phyloP scores from a whole-genome alignment of 2,329 filamentous ascomycete genomes.

The Cordyceps cateniannulata region DNA sequence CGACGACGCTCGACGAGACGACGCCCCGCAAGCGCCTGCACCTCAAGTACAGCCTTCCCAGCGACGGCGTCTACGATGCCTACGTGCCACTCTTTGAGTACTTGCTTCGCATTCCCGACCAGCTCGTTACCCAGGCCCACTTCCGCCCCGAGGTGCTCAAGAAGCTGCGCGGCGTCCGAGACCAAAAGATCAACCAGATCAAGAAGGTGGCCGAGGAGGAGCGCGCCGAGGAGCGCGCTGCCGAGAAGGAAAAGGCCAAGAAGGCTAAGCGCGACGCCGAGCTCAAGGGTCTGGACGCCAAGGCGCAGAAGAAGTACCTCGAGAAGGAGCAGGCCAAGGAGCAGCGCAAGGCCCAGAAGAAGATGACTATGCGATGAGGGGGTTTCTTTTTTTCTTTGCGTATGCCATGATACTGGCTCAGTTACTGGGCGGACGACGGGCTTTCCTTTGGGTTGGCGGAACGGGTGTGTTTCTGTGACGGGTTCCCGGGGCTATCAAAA shows the following conservation, averaged over 20 bases:
- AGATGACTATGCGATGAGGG: slow-evolving; percentile 39
- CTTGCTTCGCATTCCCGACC: slow-evolving; percentile 80
- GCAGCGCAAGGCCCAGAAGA: slow-evolving; percentile 48
- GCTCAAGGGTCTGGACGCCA: slow-evolving; percentile 68
- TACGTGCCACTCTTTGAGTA: slow-evolving; percentile 72
- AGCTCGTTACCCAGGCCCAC: slow-evolving; percentile 67
- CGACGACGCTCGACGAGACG: slow-evolving; percentile 77
- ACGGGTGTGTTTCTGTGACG: neutral
- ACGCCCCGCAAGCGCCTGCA: slow-evolving; percentile 79
- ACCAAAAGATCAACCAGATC: slow-evolving; percentile 73
- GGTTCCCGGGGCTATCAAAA: neutral
- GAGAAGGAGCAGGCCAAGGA: slow-evolving; percentile 77
- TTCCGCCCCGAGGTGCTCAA: slow-evolving; percentile 87
- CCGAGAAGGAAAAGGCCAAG: slow-evolving; percentile 67
- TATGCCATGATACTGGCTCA: neutral
- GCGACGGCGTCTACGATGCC: slow-evolving; percentile 53
- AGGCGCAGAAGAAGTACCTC: slow-evolving; percentile 79
- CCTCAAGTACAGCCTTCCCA: slow-evolving; percentile 66
- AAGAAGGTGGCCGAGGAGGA: slow-evolving; percentile 72
- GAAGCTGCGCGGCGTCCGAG: slow-evolving; percentile 74
- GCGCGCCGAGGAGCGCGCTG: slow-evolving; percentile 70
- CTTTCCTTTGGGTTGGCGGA: neutral
- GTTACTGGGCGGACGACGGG: neutral
- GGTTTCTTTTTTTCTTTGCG: neutral
- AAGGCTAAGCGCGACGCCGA: slow-evolving; percentile 87